Evolutionary conservation across 2,329 filamentous ascomycete genomes (phyloP).

Genomic region (Uncinocarpus reesii): DNA sequence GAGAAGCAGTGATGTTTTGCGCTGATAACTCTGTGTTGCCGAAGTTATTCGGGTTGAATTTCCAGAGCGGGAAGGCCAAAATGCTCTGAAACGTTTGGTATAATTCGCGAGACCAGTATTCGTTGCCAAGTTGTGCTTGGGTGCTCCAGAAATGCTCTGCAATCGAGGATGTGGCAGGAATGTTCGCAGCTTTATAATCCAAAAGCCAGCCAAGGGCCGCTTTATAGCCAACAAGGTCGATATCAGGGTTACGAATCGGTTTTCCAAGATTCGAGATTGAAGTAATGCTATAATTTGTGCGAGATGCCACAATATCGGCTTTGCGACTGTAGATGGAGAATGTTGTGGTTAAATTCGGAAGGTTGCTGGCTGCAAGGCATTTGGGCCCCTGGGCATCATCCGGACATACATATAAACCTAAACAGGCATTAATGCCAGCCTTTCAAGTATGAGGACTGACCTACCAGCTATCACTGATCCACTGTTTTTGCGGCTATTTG

Average conservation of each 20-base stretch:
- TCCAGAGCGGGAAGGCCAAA: slow-evolving; percentile 3
- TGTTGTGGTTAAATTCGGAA: slow-evolving; percentile 1
- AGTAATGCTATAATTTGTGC: slow-evolving; percentile 2
- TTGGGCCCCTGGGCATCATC: background rate
- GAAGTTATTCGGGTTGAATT: slow-evolving; percentile 8
- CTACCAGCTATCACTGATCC: slow-evolving; percentile 1
- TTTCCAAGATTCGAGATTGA: background rate
- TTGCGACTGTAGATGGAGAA: slow-evolving; percentile 2
- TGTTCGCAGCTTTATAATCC: slow-evolving; percentile 1
- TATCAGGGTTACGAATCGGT: background rate
- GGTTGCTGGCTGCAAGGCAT: background rate
- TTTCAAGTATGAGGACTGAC: background rate
- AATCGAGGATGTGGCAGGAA: slow-evolving; percentile 2
- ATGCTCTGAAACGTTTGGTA: slow-evolving; percentile 7
- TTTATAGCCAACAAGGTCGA: background rate
- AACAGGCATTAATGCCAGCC: background rate
- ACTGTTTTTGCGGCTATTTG: background rate
- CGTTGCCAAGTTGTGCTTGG: slow-evolving; percentile 2
- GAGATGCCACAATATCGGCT: background rate
- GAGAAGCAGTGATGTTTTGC: slow-evolving; percentile 1
- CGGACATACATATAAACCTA: slow-evolving; percentile 3
- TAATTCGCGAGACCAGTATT: slow-evolving; percentile 4
- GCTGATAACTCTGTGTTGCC: slow-evolving; percentile 2
- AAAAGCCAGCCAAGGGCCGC: background rate
- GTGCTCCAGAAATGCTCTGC: slow-evolving; percentile 6